Conservation (phyloP, 352 stramenopile genomes). For the Globisporangium paroecandrum region DNA sequence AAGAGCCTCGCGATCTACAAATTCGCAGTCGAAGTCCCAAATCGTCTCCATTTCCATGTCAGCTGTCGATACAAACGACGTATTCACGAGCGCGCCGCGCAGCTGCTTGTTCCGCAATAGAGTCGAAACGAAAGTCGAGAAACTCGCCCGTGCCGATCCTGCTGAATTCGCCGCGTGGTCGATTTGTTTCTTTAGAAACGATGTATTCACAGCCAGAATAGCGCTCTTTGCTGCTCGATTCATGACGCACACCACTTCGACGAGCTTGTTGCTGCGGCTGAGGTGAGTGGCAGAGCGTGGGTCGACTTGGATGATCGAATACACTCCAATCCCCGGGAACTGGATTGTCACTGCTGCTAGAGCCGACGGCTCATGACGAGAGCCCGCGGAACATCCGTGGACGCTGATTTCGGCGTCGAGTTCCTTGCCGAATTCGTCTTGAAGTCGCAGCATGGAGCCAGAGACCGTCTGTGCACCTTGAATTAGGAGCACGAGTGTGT, state of each 20-base stretch:
- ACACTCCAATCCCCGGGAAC: neutral
- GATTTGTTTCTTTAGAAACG: neutral
- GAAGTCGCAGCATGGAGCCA: neutral
- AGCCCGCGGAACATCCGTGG: neutral
- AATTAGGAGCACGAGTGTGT: conserved; percentile 12
- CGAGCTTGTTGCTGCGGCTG: neutral
- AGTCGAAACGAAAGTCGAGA: conserved; percentile 5
- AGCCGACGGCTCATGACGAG: neutral
- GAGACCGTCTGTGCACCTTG: neutral
- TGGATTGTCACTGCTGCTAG: neutral
- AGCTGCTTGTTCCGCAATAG: conserved; percentile 7
- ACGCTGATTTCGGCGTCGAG: neutral
- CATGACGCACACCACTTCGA: conserved; percentile 3
- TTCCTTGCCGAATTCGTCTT: neutral
- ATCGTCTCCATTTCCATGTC: conserved; percentile 5
- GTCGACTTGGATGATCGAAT: neutral
- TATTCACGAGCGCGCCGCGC: conserved; percentile 6
- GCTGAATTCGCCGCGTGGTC: neutral
- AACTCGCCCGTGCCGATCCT: neutral
- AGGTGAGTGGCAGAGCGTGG: neutral
- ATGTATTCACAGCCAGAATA: neutral
- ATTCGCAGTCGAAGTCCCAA: conserved; percentile 14
- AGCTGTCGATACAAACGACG: conserved; percentile 7
- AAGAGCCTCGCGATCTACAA: neutral
- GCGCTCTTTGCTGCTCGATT: neutral